Base-by-base conservation (phyloP, 2,329 filamentous ascomycete species). In the Sporothrix schenckii region DNA sequence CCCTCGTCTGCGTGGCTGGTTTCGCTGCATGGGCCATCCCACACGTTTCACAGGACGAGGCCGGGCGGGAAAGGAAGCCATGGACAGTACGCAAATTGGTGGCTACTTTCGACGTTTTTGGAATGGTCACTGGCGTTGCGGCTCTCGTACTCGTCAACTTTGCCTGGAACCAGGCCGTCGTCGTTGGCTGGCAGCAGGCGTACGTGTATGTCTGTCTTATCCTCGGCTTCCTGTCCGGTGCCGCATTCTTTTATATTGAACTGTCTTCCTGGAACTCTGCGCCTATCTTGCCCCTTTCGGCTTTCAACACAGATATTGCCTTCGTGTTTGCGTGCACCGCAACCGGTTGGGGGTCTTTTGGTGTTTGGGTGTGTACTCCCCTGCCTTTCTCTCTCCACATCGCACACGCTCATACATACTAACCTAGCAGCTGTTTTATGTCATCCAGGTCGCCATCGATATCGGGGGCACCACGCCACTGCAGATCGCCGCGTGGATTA, bases 381-480 rank as follows among this genome's bases (percentile, higher is more conserved):
- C 24, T 56, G 13, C 21, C 53, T 34, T 34, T 24, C 11, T 14
- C 53, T 19, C 3, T 13, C 27, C 53, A 30, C 30, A 34, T 16
- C 14, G 53, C 24, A 34, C 24, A 56, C 4, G 21, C 19, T 34
- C 13, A 56, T 27, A 34, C 21, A 56, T 56, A 56, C 24, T 56
- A 56, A 56, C 53, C 4, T 16, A 30, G 10, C 24, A 56, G 53
- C 3, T 74, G 24, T 74, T 74, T 56, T 76, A 76, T 66, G 69
- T 72, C 27, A 71, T 71, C 65, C 66, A 72, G 50, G 71, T 72
- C 52, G 27, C 66, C 47, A 80, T 83, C 70, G 74, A 80, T 11
- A 74, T 85, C 4, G 80, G 83, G 14, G 74, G 80, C n/a, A 77
- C 77, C 74, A 77, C 77, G 0, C 77, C 82, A 1, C 76, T 86